Base-by-base conservation (phyloP, 1,284 basidiomycete species). In the Melanopsichium pennsylvanicum region DNA sequence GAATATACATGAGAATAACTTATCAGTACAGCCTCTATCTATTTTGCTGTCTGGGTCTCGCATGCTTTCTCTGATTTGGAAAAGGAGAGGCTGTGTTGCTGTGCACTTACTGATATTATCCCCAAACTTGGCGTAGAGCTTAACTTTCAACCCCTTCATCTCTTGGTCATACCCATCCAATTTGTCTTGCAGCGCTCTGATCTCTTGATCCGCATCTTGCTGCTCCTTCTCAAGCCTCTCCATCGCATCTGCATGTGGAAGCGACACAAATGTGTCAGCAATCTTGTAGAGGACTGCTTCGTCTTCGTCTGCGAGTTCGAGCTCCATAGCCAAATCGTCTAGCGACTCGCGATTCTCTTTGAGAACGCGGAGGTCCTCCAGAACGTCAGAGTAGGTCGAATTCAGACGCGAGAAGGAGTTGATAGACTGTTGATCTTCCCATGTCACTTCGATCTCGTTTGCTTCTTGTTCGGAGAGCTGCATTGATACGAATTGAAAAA, bases 361-460 rank as follows among this genome's bases (percentile, higher is more conserved):
- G 19, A 91, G 85, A 25, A 82, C 82, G 46, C 87, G 85, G 33
- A 95, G 85, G 60, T 87, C 87, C 54, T 90, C 91, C 70, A 90
- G 87, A 33, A 93, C 85, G 38, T 86, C 86, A 10, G 87, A 85
- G 52, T 90, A 81, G 34, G 91, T 87, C 5, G 87, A 88, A 81
- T 97, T 97, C 39, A 95, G 85, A 77, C 93, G 93, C 0, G 92
- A 95, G 81, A 98, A 97, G 0, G 87, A 85, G 83, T 91, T 97
- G 84, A 97, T 98, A 16, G 86, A 86, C 74, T 93, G 88, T 82
- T 97, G 94, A 82, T 98, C 94, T 86, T 93, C 91, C 93, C 92
- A 95, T 22, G 91, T 92, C 42, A 97, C 93, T 81, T 95, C 91
- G 57, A 85, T 84, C 31, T 88, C 87, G 72, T 93, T 91, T 13